Evolutionary conservation across 352 stramenopile species (phyloP), one percentile per base, ranked within the genome.

Genomic region (Phytophthora pluvialis): DNA sequence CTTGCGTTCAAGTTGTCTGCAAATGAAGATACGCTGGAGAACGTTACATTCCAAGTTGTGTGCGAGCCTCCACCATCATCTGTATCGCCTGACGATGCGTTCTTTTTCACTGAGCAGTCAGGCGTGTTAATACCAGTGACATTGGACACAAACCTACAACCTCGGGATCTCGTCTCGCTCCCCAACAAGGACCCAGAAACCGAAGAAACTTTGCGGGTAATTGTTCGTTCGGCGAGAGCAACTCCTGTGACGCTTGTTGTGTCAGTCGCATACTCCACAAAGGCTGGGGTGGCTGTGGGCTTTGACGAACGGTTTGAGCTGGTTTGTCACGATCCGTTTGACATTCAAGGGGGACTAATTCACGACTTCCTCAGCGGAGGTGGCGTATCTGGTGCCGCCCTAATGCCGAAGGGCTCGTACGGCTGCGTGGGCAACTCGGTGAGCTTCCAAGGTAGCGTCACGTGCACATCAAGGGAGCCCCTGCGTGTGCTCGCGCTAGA

Each of bases 261-360:
- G 5, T 77, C 81, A 21, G 64, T 94, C 7, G 67, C 80, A 28
- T 94, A 94, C 49, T 71, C 75, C 4, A 94, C 83, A 21, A 91
- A 89, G 46, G 72, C 62, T 36, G 83, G 86, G 0, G 86, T 92
- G 6, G 61, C 78, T 39, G 82, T 92, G 15, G 78, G 72, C 26
- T 64, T 91, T 18, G 81, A 91, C 33, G 82, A 92, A 60, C 70
- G 80, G 3, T 92, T 88, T 47, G 77, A 91, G 25, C 47, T 94
- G 5, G 33, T 72, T 5, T 94, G 86, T 46, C 71, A 78, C 18
- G 72, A 91, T 48, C 81, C 86, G 39, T 91, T 94, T 54, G 44
- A 47, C 3, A 71, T 93, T 46, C 70, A 61, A 35, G 81, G 75
- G 29, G 71, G 69, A 1, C 77, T 93, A 35, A 73, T 90, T 38